phyloP scores from a whole-genome alignment of 805 yeast genomes.

The Starmerella asiatica region DNA sequence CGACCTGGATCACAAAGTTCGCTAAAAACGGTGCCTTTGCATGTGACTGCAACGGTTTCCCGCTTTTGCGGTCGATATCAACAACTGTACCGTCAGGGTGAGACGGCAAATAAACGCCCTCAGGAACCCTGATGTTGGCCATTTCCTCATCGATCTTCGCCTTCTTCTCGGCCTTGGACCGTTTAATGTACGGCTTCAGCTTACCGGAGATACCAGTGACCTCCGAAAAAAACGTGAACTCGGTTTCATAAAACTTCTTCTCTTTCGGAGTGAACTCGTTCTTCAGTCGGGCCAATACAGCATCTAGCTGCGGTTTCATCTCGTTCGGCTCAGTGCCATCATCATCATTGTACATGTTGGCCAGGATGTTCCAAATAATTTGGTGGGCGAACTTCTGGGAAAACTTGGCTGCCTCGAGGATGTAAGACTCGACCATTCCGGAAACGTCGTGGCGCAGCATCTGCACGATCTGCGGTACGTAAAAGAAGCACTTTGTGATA shows the following conservation, averaged over 20 bases:
- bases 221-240: constrained; percentile 77
- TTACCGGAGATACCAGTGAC: constrained; percentile 92
- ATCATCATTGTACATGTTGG: constrained; percentile 83
- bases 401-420: constrained; percentile 81
- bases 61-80: constrained; percentile 83
- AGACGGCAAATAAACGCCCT: constrained; percentile 85
- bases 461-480: constrained; percentile 97
- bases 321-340: constrained; percentile 68
- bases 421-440: constrained; percentile 80
- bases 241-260: constrained; percentile 56
- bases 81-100: constrained; percentile 92
- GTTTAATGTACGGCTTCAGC: constrained; percentile 84
- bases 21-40: constrained; percentile 99
- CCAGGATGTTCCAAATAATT: constrained; percentile 94
- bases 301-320: constrained; percentile 70
- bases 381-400: constrained; percentile 92
- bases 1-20: constrained; percentile 65
- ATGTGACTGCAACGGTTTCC: constrained; percentile 90
- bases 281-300: constrained; percentile 52
- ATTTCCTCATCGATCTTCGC: constrained; percentile 92
- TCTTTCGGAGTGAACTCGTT: constrained; percentile 48
- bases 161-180: constrained; percentile 91
- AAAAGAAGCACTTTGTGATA: constrained; percentile 78
- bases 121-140: constrained; percentile 56
- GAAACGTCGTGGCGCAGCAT: constrained; percentile 62